Evolutionary conservation across 352 stramenopile genomes (phyloP), one percentile per base, ranked within the genome.

Genomic region (Peronospora destructor): DNA sequence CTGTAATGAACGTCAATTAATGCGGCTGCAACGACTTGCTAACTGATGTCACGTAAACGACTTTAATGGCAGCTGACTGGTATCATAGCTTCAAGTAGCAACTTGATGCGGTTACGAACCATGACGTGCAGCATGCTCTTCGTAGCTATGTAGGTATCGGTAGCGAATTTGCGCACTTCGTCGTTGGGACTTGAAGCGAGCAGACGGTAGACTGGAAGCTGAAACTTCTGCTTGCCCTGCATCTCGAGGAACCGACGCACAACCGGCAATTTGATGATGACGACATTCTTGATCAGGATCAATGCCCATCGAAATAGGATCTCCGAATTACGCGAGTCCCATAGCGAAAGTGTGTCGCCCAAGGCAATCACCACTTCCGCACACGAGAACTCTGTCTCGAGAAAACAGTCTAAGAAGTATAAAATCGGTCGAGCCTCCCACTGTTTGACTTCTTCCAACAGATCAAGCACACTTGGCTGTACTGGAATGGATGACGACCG

Each of bases 221-320:
- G 75, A 56, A 87, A 87, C 49, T 90, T 90, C 32, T 90, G 78
- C 49, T 90, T 90, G 49, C 78, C 76, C 47, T 90, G 78, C 45
- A 78, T 68, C 35, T 72, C 60, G 23, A 90, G 50, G 42, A 90
- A 90, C 29, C 51, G 53, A 23, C 44, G 55, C 12, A 90, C 76
- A 50, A 72, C 64, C 6, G 59, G 51, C 29, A 84, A 37, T 23
- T 74, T 76, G 35, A 43, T 55, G 21, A 69, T 29, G 37, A 86
- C 70, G 1, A 40, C 35, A 56, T 90, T 87, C 49, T 71, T 83
- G 59, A 87, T 75, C 35, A 90, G 60, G 12, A 87, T 50, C 33
- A 74, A 59, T 5, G 73, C 61, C 75, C 75, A 89, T 30, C 78
- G 75, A 45, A 87, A 89, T 35, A 67, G 53, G 37, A 86, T 73